Conservation (phyloP, 2,329 filamentous ascomycete species). For the Anthostomella pinea region DNA sequence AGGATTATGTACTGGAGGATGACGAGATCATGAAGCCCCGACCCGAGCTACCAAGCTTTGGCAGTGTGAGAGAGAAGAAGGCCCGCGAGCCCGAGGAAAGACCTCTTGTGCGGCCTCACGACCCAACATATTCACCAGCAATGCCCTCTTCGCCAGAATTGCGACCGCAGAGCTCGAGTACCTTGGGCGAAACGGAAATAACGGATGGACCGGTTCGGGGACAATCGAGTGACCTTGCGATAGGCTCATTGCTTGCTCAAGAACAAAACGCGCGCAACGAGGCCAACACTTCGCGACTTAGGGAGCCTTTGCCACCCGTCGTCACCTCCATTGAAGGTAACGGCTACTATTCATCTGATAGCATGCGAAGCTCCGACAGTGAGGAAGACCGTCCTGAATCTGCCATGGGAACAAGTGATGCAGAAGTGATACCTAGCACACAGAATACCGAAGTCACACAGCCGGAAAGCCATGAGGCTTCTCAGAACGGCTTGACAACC, state of each 20-base stretch:
- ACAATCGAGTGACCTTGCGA: conserved; percentile 57
- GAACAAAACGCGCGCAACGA: conserved; percentile 52
- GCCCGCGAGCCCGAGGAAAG: conserved; percentile 52
- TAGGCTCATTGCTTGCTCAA: conserved; percentile 54
- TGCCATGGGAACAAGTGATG: conserved; percentile 13
- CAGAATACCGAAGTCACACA: conserved; percentile 20
- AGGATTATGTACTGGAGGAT: conserved; percentile 52
- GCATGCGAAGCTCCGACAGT: conserved; percentile 41
- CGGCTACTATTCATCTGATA: conserved; percentile 63
- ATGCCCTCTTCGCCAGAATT: conserved; percentile 26
- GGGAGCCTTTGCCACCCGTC: conserved; percentile 67
- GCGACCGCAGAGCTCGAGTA: conserved; percentile 23
- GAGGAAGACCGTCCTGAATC: conserved; percentile 32
- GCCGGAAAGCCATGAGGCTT: conserved; percentile 17
- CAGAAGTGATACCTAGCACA: conserved; percentile 17
- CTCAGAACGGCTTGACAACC: conserved; percentile 8
- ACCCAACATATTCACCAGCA: conserved; percentile 32
- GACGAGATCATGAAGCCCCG: conserved; percentile 72
- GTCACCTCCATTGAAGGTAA: conserved; percentile 67
- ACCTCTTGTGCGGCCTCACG: conserved; percentile 54
- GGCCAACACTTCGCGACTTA: conserved; percentile 55
- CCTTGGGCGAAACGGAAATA: conserved; percentile 21
- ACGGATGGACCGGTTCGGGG: conserved; percentile 39
- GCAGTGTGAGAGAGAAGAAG: conserved; percentile 67
- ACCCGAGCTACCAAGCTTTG: conserved; percentile 70